Evolutionary conservation across 768 basidiomycete genomes (phyloP), one percentile per base, ranked within the genome.

Genomic region (Chalciporus piperatus): DNA sequence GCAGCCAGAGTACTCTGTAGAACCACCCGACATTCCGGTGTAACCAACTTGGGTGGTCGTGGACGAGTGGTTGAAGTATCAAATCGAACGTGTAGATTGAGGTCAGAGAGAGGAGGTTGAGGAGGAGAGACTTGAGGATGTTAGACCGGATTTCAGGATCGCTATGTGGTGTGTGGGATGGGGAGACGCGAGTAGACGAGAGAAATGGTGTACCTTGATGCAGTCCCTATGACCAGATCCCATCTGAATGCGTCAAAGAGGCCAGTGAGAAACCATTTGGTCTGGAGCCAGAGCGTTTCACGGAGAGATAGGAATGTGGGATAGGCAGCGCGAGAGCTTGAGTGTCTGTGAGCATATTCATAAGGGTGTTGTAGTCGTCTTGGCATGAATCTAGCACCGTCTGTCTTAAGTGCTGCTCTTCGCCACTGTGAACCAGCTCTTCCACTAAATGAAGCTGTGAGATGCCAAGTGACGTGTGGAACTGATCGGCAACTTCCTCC

Each of bases 41-140:
- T 37, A 87, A 65, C 84, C 84, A 88, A 54, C 75, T 81, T 52
- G 80, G 77, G 48, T 79, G 77, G 58, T 79, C 76, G 17, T 75
- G 78, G 14, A 87, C 78, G 19, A 90, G 76, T 3, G 89, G 88
- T 17, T 80, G 75, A 13, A 93, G 73, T 23, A 92, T 64, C 42
- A 84, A 64, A 60, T 91, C 87, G 65, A 91, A 89, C n/a, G 78
- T 73, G 64, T 84, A 90, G 51, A 92, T 83, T 12, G 86, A 89
- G 13, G 78, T 65, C 53, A 93, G 67, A 2, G 87, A 89, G 17
- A 91, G 71, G 9, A 74, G 68, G 63, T 93, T 92, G 45, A 92
- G 77, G 8, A 89, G 70, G 16, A 87, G 64, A 2, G 87, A 89
- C 71, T 92, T 92, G 70, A 82, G 76, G 33, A 90, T 66, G 65